Base-by-base conservation (phyloP, 148 eudicot genomes). In the Cornus kousa region DNA sequence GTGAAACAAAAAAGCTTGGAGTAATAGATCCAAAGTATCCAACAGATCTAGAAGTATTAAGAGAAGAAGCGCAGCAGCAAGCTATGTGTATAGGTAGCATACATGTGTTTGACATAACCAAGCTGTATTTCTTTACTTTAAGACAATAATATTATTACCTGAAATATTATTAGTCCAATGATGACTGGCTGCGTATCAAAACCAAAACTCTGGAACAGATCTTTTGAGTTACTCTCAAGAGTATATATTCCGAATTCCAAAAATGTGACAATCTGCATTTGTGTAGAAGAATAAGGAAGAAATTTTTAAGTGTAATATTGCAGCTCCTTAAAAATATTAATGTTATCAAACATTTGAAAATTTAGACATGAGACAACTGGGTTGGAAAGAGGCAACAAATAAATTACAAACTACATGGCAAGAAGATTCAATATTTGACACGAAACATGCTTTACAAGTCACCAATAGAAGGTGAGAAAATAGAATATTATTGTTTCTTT, bases 221-320 rank as follows among this genome's bases (percentile, higher is more conserved):
- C 99, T 77, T 86, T 97, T 4, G 99, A 97, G 82, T 97, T 97
- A 82, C 97, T 92, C 78, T 94, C 98, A 81, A 97, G 93, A 71
- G 99, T 90, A 82, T 92, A 97, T 40, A 98, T 98, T 87, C 99
- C 99, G 80, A 97, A 94, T 76, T 97, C 95, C 88, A 92, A 78
- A 53, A 97, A 77, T 46, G 98, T 89, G 79, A 97, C 91, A 85
- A 92, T 87, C 99, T 97, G 91, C 91, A 80, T 53, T 55, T 16
- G 74, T 40, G 16, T 14, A 73, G 11, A 74, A 35, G 37, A 35
- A 35, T 68, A 11, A 83, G 64, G 31, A 40, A 35, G 37, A 4
- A 35, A 35, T 2, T 2, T 2, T 4, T 35, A 35, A 35, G 37
- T 35, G 37, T 35, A 2, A 35, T 35, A 35, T 4, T 35, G 37